phyloP scores from a whole-genome alignment of 2,329 filamentous ascomycete species.

The Purpureocillium takamizusanense region DNA sequence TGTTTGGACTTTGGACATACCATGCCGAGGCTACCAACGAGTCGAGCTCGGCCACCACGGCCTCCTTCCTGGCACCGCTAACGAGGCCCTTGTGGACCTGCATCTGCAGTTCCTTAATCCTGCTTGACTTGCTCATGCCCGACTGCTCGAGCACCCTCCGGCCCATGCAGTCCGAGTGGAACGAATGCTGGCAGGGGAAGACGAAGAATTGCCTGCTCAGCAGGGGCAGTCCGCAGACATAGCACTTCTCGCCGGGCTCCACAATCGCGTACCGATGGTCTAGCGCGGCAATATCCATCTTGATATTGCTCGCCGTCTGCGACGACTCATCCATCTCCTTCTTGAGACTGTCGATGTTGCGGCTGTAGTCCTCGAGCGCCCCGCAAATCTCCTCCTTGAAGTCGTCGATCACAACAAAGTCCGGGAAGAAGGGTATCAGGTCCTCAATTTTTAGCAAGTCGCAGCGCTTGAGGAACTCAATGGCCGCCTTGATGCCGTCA shows the following conservation, averaged over 20 bases:
- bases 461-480: slow-evolving; percentile 86
- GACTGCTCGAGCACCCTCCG: slow-evolving; percentile 76
- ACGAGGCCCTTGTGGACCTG: slow-evolving; percentile 72
- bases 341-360: slow-evolving; percentile 80
- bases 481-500: slow-evolving; percentile 83
- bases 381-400: slow-evolving; percentile 98
- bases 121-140: slow-evolving; percentile 63
- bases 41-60: slow-evolving; percentile 81
- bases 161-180: slow-evolving; percentile 90
- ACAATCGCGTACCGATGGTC: slow-evolving; percentile 92
- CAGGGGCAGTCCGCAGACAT: slow-evolving; percentile 76
- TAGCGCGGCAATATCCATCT: slow-evolving; percentile 75
- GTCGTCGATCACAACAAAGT: slow-evolving; percentile 97
- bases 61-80: slow-evolving; percentile 64
- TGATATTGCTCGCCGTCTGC: slow-evolving; percentile 82
- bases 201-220: slow-evolving; percentile 93
- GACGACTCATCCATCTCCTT: slow-evolving; percentile 94
- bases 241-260: slow-evolving; percentile 90
- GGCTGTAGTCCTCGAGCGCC: slow-evolving; percentile 86
- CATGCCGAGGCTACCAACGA: slow-evolving; percentile 84
- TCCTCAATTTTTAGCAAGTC: slow-evolving; percentile 93
- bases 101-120: slow-evolving; percentile 78
- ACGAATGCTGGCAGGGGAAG: slow-evolving; percentile 96
- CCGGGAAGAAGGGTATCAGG: slow-evolving; percentile 94
- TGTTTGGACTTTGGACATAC: slow-evolving; percentile 35